Percentiles rank a stretch among this genome's conserved stretches.
phyloP scores from a whole-genome alignment of 257 asterid species.

The Coffea eugenioides region DNA sequence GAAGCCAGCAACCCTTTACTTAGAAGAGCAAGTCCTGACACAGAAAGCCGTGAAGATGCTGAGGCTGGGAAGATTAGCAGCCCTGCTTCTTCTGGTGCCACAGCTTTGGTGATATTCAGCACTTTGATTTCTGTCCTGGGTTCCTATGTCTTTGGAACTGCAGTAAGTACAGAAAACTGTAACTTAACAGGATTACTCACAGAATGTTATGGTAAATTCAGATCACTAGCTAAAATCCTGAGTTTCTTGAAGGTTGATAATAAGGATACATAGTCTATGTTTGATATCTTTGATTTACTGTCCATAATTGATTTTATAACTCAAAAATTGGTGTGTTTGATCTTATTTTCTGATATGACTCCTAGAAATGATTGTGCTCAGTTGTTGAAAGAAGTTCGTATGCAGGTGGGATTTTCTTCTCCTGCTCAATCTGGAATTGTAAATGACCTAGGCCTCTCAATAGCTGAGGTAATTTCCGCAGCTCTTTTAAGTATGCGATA shows the following conservation, averaged over 20 bases:
- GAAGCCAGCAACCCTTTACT: conserved; percentile 22
- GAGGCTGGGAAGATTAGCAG: not conserved
- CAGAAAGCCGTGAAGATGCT: not conserved
- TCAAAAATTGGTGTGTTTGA: not conserved
- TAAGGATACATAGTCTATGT: not conserved
- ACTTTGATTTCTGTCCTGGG: conserved; percentile 76
- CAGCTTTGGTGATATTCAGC: conserved; percentile 57
- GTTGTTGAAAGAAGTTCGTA: not conserved
- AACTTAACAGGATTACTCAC: not conserved
- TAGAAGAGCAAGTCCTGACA: not conserved
- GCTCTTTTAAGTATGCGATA: not conserved
- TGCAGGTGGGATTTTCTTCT: conserved; percentile 81
- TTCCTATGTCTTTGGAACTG: conserved; percentile 83
- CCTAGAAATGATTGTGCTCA: not conserved
- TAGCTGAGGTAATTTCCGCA: conserved; percentile 55
- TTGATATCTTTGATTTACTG: not conserved
- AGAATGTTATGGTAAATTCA: not conserved
- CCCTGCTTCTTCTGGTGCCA: conserved; percentile 30
- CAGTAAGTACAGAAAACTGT: conserved; percentile 45
- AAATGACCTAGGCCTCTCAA: conserved; percentile 61
- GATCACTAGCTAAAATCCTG: too few relatives aligned
- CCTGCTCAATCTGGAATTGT: conserved; percentile 80
- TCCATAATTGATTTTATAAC: not conserved
- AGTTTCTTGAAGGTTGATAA: not conserved
- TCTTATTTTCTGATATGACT: not conserved